These are phyloP conservation scores for Populus hybrid DNA, from an alignment of 441 rosid genomes.

Conservation along the genomic window DNA sequence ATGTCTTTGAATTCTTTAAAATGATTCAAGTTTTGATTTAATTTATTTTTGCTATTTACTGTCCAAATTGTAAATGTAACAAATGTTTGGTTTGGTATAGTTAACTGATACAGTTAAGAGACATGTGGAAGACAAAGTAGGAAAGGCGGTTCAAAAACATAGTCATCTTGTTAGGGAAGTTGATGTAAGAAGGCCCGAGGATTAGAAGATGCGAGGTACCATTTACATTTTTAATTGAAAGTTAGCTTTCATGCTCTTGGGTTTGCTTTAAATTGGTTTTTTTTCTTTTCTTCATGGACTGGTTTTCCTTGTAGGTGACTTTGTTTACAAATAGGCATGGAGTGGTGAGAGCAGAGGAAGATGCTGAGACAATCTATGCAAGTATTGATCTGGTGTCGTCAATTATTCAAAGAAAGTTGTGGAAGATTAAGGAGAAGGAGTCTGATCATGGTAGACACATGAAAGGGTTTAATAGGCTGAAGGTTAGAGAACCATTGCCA, in stretches of 20 bases:
- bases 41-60: not conserved
- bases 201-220: constrained; percentile 85
- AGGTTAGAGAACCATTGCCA: no score
- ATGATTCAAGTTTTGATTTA: not conserved
- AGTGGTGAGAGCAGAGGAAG: no score
- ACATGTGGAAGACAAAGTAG: constrained; percentile 38
- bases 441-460: no score
- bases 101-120: constrained; percentile 61
- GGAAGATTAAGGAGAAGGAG: no score
- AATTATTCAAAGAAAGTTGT: no score
- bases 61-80: not conserved
- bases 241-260: not conserved
- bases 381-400: no score
- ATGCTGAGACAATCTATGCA: no score
- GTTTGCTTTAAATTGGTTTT: not conserved
- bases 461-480: no score
- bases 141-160: no score
- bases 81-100: constrained; percentile 30
- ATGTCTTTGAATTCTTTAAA: no score
- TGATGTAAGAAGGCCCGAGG: constrained; percentile 52
- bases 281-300: not conserved
- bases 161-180: no score
- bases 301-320: constrained; percentile 50
- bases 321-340: no score
- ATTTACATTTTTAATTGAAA: not conserved